Evolutionary conservation across 257 asterid species (phyloP).

Genomic region (Nicotiana undulata): DNA sequence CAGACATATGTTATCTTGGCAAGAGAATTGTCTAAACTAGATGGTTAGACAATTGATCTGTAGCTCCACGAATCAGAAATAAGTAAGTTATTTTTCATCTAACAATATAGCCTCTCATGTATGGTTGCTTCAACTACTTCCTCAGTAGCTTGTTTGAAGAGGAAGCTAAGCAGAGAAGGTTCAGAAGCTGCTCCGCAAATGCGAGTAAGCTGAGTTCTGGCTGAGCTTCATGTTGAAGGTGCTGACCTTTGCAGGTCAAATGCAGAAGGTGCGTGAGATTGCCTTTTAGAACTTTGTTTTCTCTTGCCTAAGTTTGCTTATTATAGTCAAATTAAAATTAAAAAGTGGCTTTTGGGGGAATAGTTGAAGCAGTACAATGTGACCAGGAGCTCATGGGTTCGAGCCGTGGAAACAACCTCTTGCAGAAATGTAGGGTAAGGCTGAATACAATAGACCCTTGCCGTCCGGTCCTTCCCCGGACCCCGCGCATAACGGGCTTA

Average conservation of each 20-base stretch:
- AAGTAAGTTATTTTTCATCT: neutral
- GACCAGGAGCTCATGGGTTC: too few species aligned
- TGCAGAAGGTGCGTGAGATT: neutral
- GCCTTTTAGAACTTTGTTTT: neutral
- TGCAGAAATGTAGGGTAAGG: too few species aligned
- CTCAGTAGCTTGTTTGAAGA: neutral
- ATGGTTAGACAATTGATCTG: constrained; percentile 4
- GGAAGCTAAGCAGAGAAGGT: neutral
- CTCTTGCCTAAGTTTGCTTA: neutral
- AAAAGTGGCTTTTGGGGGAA: neutral
- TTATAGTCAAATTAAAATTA: neutral
- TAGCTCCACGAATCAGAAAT: neutral
- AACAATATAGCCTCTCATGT: neutral
- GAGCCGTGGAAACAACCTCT: too few species aligned
- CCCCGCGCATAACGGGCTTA: too few species aligned
- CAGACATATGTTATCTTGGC: constrained; percentile 49
- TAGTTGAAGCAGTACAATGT: neutral
- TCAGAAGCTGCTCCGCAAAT: constrained; percentile 1
- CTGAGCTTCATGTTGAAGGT: constrained; percentile 5
- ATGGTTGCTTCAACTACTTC: neutral
- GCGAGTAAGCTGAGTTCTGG: neutral
- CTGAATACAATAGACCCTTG: too few species aligned
- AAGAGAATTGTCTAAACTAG: constrained; percentile 48
- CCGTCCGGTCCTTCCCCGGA: too few species aligned
- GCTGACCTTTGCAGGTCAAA: constrained; percentile 5